Conservation (phyloP, 148 eudicot genomes). For the Dianthus caryophyllus region DNA sequence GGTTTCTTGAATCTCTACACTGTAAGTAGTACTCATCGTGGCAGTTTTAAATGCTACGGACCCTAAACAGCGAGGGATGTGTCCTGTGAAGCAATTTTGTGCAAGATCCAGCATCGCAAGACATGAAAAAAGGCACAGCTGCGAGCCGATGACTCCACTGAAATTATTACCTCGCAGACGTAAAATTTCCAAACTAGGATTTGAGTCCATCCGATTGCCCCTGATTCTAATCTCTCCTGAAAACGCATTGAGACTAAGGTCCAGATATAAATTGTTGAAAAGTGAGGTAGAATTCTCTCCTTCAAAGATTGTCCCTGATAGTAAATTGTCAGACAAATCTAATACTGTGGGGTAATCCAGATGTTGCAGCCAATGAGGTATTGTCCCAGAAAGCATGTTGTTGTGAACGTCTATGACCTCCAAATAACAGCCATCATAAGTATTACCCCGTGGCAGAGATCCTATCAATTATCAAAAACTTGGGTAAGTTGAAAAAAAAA, state of each 20-base stretch:
- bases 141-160: not conserved
- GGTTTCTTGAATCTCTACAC: not conserved
- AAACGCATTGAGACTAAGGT: slow-evolving; percentile 6
- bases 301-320: not conserved
- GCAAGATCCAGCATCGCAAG: not conserved
- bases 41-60: not conserved
- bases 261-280: not conserved
- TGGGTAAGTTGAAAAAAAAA: no score
- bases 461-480: not conserved
- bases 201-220: not conserved
- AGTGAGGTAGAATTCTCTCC: slow-evolving; percentile 9
- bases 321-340: slow-evolving; percentile 1
- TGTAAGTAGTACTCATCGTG: not conserved
- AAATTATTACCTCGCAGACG: not conserved
- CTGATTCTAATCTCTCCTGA: not conserved
- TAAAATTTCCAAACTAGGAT: not conserved
- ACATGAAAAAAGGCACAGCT: not conserved
- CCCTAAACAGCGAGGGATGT: slow-evolving; percentile 12
- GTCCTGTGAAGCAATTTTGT: not conserved
- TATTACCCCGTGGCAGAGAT: not conserved
- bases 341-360: not conserved
- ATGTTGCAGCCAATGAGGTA: slow-evolving; percentile 4
- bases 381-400: slow-evolving; percentile 7
- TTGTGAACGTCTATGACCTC: no score
- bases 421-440: not conserved